A percentile compares a stretch with the other conserved stretches of the same genome.
Conservation (phyloP, 2,329 filamentous ascomycete species). For the Westerdykella sp. region DNA sequence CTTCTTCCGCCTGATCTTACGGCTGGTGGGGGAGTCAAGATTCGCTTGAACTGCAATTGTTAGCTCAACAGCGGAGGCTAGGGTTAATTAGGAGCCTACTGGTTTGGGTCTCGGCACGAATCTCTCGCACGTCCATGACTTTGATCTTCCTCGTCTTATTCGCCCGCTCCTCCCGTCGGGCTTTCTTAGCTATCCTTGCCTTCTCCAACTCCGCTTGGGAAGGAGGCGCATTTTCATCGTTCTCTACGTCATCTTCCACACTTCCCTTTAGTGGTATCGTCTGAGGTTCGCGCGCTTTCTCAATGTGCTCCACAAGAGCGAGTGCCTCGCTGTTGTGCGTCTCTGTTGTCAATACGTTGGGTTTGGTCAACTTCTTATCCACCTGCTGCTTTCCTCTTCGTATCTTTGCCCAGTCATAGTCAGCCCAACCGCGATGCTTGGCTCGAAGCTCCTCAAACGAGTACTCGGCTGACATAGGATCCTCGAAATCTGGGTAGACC, state of each 20-base stretch:
- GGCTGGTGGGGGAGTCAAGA: conserved; percentile 79
- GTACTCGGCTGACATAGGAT: conserved; percentile 62
- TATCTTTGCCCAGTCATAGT: conserved; percentile 47
- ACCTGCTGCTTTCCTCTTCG: conserved; percentile 21
- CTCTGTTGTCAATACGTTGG: background rate
- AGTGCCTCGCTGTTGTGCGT: conserved; percentile 5
- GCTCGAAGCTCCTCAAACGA: conserved; percentile 93
- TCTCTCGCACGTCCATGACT: conserved; percentile 58
- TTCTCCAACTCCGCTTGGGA: conserved; percentile 48
- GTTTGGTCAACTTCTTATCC: conserved; percentile 6
- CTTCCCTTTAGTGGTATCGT: conserved; percentile 32
- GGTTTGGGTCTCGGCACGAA: conserved; percentile 82
- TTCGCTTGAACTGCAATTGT: conserved; percentile 73
- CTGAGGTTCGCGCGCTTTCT: conserved; percentile 14
- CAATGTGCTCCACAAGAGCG: conserved; percentile 12
- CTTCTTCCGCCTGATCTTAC: conserved; percentile 71
- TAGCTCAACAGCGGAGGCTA: conserved; percentile 5
- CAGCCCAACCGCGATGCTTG: conserved; percentile 61
- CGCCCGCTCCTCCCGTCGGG: conserved; percentile 44
- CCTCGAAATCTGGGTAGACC: conserved; percentile 72
- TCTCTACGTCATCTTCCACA: conserved; percentile 28
- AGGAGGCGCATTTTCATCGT: conserved; percentile 45
- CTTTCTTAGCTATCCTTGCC: conserved; percentile 48
- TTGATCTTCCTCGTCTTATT: conserved; percentile 58
- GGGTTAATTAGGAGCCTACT: conserved; percentile 51